Base-by-base conservation (phyloP, 2,329 filamentous ascomycete genomes). In the Blumeriella jaapii region DNA sequence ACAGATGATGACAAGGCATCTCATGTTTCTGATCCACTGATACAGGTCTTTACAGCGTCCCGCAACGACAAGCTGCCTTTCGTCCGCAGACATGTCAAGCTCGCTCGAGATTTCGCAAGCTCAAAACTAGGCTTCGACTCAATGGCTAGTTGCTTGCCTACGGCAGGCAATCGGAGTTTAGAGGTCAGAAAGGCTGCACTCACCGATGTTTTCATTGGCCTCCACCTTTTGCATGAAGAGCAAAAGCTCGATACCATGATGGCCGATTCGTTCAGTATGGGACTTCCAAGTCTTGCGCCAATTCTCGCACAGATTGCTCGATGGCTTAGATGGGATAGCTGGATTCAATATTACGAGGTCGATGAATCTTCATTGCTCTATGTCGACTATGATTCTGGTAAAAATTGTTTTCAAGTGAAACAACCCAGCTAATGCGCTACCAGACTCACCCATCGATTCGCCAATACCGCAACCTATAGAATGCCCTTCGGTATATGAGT, bases 151-250 rank as follows among this genome's bases (percentile, higher is more conserved):
- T 82, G 77, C 50, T 62, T 87, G 36, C 79, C 82, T 17, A 82
- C 77, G 0, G 71, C 58, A 58, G 19, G 56, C 51, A 43, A 60
- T 31, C 60, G 68, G 33, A 69, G 65, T 36, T 62, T 69, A 23
- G 71, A 73, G 38, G 65, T 67, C 31, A 69, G 75, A 27, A 66
- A 70, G 37, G 77, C 67, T 51, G 60, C 75, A 36, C 67, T 81
- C 20, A 62, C 79, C 54, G 71, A 82, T 51, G 67, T 82, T 33
- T 69, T 89, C 23, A 64, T 93, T 45, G 80, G 74, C 1, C 64
- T 98, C 9, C 91, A 98, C 59, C 65, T 96, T 3, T 63, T 93
- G n/a, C 69, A 82, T 0, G 89, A 98, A 56, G 91, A 98, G 55
- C 69, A 82, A 43, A 96, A 93, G 54, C 69, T 98, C 2, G 74